Evolutionary conservation across 2,329 filamentous ascomycete genomes (phyloP).

Genomic region (Colletotrichum camelliae): DNA sequence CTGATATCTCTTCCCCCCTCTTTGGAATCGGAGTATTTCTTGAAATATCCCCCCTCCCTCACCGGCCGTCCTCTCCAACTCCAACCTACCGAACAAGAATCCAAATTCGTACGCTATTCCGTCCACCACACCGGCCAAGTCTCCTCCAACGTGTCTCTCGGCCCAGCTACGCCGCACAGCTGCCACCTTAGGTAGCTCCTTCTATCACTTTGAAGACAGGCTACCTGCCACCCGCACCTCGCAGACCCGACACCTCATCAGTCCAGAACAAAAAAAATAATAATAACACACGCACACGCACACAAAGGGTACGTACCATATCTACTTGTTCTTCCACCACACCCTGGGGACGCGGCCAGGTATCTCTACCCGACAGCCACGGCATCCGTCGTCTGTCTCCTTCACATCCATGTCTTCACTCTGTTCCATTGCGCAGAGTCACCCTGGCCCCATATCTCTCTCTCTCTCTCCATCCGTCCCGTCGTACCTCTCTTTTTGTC

Average conservation of each 20-base stretch:
- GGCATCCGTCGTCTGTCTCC: not conserved
- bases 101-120: not conserved
- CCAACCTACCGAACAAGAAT: not conserved
- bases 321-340: not conserved
- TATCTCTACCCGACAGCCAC: constrained; percentile 11
- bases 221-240: not conserved
- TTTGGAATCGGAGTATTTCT: not conserved
- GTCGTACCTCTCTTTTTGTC: not conserved
- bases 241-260: not conserved
- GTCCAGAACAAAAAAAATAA: not conserved
- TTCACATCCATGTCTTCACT: not conserved
- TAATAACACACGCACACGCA: not conserved
- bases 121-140: not conserved
- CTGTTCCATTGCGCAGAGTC: not conserved
- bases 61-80: not conserved
- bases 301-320: constrained; percentile 11
- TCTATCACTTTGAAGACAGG: not conserved
- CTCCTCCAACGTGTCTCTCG: not conserved
- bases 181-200: not conserved
- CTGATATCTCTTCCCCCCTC: not conserved
- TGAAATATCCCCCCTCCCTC: not conserved
- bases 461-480: not conserved
- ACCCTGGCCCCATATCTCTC: not conserved
- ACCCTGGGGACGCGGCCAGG: not conserved
- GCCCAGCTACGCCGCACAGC: constrained; percentile 1